phyloP scores from a whole-genome alignment of 2,329 filamentous ascomycete species.

The Colletotrichum tamarilloi region DNA sequence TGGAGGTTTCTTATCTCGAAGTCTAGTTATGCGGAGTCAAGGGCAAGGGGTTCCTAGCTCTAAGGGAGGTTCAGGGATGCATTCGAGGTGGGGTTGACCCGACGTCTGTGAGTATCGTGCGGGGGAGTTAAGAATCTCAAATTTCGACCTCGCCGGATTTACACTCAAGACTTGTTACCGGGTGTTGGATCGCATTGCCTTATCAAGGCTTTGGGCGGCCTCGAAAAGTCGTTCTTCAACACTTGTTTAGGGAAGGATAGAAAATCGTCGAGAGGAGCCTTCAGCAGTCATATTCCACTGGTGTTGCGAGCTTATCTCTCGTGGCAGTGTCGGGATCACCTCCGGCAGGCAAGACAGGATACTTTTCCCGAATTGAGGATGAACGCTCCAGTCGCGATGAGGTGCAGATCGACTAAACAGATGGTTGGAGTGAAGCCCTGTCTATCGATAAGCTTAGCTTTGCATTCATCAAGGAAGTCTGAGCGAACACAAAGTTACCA shows the following conservation, averaged over 20 bases:
- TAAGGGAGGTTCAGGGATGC: not conserved
- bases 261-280: not conserved
- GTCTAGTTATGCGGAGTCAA: not conserved
- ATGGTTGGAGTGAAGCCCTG: not conserved
- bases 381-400: too few relatives aligned
- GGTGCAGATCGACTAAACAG: not conserved
- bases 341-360: not conserved
- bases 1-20: constrained; percentile 7
- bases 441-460: not conserved
- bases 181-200: not conserved
- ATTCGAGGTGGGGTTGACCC: not conserved
- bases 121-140: not conserved
- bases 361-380: not conserved
- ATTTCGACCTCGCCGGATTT: too few relatives aligned
- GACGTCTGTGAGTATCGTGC: not conserved
- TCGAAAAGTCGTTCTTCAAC: not conserved
- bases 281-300: not conserved
- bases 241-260: not conserved
- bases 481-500: not conserved
- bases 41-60: not conserved
- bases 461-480: too few relatives aligned
- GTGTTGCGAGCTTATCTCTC: not conserved
- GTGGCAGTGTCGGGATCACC: not conserved
- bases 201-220: too few relatives aligned
- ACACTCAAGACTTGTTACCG: too few relatives aligned